phyloP scores from a whole-genome alignment of 2,329 filamentous ascomycete genomes.

The Ophiostoma ulmi region DNA sequence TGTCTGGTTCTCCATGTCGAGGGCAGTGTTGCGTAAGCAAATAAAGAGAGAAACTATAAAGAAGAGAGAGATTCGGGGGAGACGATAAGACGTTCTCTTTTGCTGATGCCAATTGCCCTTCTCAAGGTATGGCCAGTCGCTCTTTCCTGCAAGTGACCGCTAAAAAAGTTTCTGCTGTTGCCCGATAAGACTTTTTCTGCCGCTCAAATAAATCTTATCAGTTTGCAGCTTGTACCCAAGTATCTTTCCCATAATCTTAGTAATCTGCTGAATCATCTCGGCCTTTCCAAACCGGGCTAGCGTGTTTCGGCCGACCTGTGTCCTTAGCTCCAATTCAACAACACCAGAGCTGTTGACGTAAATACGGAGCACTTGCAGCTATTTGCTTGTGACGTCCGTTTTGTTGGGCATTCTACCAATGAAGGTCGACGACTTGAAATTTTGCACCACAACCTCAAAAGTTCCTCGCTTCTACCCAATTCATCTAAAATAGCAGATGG shows the following conservation, averaged over 20 bases:
- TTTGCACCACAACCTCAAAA: not conserved
- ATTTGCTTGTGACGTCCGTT: not conserved
- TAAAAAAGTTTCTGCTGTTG: constrained; percentile 20
- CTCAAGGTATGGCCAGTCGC: not conserved
- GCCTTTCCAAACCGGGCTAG: not conserved
- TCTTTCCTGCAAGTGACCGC: constrained; percentile 5
- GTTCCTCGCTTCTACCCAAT: no score
- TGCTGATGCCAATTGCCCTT: not conserved
- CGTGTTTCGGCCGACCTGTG: not conserved
- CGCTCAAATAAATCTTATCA: constrained; percentile 25
- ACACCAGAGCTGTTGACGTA: constrained; percentile 2
- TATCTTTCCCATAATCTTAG: not conserved
- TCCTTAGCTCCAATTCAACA: constrained; percentile 12
- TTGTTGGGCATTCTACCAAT: constrained; percentile 9
- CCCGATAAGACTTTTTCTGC: constrained; percentile 28
- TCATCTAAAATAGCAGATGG: constrained; percentile 8
- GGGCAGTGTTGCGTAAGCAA: not conserved
- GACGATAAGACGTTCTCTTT: not conserved
- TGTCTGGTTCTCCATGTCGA: constrained; percentile 7
- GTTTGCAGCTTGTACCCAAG: not conserved
- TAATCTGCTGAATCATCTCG: not conserved
- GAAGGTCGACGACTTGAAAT: not conserved
- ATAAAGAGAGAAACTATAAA: not conserved
- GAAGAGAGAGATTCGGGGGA: not conserved
- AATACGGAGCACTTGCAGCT: constrained; percentile 8